Conservation (phyloP, 345 rosid species). For the Lagerstroemia speciosa region DNA sequence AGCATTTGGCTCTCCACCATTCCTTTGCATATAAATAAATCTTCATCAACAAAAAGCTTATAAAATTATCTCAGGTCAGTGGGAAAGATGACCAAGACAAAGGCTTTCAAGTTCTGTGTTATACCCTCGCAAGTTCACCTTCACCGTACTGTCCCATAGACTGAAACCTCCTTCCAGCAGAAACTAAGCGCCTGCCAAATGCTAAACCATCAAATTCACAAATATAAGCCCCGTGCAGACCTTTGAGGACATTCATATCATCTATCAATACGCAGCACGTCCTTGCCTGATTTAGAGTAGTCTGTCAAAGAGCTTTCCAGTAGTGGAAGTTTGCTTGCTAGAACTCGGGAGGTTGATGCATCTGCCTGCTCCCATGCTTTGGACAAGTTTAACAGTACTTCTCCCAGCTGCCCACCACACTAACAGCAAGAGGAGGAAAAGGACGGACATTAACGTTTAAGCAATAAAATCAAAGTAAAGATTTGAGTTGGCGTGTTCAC, state of each 20-base stretch:
- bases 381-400: constrained; percentile 54
- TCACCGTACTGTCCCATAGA: constrained; percentile 91
- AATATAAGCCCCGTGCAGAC: constrained; percentile 17
- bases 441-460: not conserved
- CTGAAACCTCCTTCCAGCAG: constrained; percentile 81
- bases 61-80: not conserved
- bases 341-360: constrained; percentile 48
- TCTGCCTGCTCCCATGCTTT: constrained; percentile 83
- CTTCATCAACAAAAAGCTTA: not conserved
- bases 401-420: constrained; percentile 87
- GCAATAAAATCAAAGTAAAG: not conserved
- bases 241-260: constrained; percentile 14
- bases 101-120: constrained; percentile 11
- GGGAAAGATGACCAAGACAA: not conserved
- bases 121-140: constrained; percentile 87
- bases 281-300: constrained; percentile 63
- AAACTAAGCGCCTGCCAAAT: constrained; percentile 65
- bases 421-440: constrained; percentile 15
- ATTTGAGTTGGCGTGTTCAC: not conserved
- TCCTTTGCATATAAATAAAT: not conserved
- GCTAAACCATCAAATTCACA: constrained; percentile 42
- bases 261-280: constrained; percentile 7
- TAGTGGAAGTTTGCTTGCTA: constrained; percentile 49
- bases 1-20: not conserved
- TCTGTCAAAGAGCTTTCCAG: constrained; percentile 43